Base-by-base conservation (phyloP, 805 yeast species). In the Nakazawaea populi region DNA sequence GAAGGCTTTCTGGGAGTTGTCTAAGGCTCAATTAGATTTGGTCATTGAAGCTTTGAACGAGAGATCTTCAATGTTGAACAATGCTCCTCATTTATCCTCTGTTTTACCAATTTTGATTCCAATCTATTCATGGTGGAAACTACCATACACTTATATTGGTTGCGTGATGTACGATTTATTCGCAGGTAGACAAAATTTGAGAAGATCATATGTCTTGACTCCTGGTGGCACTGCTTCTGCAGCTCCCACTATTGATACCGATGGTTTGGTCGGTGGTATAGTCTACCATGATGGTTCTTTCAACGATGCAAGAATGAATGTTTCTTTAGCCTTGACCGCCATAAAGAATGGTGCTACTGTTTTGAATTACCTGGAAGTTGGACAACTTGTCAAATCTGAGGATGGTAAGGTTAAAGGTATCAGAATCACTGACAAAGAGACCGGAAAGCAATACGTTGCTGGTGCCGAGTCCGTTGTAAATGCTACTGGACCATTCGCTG, bases 231-330 rank as follows among this genome's bases (percentile, higher is more conserved):
- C 96, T 31, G 62, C 79, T 48, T 86, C 84, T 55, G 75, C 83
- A 50, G 94, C 92, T 62, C 97, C 97, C 47, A 88, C 87, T 87
- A 74, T 91, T 62, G 90, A 88, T 64, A 79, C 80, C 54, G 73
- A 82, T 42, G 80, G 82, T 56, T 79, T 92, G 69, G 91, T 88
- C 70, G 96, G 96, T 43, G 88, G 94, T 48, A 77, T 94, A 59
- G 95, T 92, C 51, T 91, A 92, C 74, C 96, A 91, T 68, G 98
- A 91, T 68, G 97, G 97, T 59, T 76, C 90, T 35, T 95, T 91
- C 69, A 91, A 91, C 68, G 98, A 91, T 66, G 76, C 97, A 10
- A 80, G 97, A 69, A 83, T 90, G 84, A 90, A 91, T 67, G 75
- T 92, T 5, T 74, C 96, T 32, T 75, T 91, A 59, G 97, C 96